phyloP scores from a whole-genome alignment of 257 asterid genomes.

The Petunia secreta region DNA sequence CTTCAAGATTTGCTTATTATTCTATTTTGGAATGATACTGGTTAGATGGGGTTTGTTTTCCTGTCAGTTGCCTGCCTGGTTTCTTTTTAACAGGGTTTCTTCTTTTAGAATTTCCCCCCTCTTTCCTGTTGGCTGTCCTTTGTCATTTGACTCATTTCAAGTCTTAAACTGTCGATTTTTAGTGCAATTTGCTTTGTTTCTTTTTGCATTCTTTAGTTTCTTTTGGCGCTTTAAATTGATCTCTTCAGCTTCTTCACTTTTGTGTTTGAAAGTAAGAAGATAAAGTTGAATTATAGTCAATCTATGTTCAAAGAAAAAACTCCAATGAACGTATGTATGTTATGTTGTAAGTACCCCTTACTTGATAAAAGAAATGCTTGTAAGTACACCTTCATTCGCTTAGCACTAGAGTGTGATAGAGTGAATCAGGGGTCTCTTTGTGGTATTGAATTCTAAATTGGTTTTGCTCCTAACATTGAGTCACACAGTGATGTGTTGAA shows the following conservation, averaged over 20 bases:
- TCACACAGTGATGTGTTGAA: background rate
- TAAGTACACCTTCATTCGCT: background rate
- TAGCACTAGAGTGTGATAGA: background rate
- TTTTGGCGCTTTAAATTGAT: constrained; percentile 10
- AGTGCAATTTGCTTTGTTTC: constrained; percentile 11
- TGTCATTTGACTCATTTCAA: constrained; percentile 14
- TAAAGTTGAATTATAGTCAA: background rate
- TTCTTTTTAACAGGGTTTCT: constrained; percentile 24
- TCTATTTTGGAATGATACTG: background rate
- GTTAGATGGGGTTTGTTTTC: background rate
- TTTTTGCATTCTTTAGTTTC: background rate
- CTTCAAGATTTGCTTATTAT: constrained; percentile 8
- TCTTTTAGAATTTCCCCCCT: constrained; percentile 2
- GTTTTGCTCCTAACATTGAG: constrained; percentile 18
- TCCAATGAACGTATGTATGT: background rate
- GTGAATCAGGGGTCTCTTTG: constrained; percentile 6
- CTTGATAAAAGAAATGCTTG: background rate
- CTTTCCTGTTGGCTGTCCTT: background rate
- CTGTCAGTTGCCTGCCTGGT: background rate
- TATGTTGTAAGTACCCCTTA: background rate
- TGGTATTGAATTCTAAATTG: background rate
- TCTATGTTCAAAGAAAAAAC: background rate
- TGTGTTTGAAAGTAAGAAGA: constrained; percentile 10
- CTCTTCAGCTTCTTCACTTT: background rate
- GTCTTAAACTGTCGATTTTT: background rate